Percentiles rank a stretch among this genome's conserved stretches.
Conservation (phyloP, 2,329 filamentous ascomycete species). For the Periconia macrospinosa region DNA sequence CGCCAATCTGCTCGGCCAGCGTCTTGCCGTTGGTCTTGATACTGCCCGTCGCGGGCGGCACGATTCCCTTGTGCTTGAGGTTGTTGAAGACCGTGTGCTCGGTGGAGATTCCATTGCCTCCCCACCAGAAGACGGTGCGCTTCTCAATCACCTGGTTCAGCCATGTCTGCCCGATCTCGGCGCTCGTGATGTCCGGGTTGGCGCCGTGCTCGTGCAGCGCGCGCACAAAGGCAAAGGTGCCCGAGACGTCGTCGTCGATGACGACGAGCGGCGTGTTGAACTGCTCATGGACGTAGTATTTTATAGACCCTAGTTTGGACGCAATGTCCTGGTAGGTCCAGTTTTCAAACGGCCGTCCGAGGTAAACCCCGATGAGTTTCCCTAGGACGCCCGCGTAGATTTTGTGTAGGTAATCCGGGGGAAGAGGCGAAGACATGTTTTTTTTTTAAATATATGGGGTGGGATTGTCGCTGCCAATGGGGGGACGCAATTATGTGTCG, state of each 20-base stretch:
- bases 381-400: slow-evolving; percentile 46
- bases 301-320: slow-evolving; percentile 28
- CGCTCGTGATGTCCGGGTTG: background rate
- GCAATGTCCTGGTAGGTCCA: slow-evolving; percentile 43
- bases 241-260: slow-evolving; percentile 12
- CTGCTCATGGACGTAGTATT: slow-evolving; percentile 8
- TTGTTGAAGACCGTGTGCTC: slow-evolving; percentile 47
- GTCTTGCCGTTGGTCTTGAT: slow-evolving; percentile 11
- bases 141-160: slow-evolving; percentile 37
- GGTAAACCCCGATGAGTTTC: slow-evolving; percentile 44
- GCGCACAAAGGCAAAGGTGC: slow-evolving; percentile 41
- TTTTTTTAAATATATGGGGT: too few species aligned
- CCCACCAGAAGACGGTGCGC: slow-evolving; percentile 44
- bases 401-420: slow-evolving; percentile 34
- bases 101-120: slow-evolving; percentile 42
- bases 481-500: too few species aligned
- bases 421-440: background rate
- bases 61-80: slow-evolving; percentile 38
- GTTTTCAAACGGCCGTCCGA: slow-evolving; percentile 43
- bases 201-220: slow-evolving; percentile 23
- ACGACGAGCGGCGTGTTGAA: slow-evolving; percentile 8
- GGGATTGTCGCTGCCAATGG: too few species aligned
- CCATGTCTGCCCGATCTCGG: slow-evolving; percentile 16
- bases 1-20: slow-evolving; percentile 10
- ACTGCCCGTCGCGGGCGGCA: slow-evolving; percentile 18